Evolutionary conservation across 129 eudicot species (phyloP).

Genomic region (Centaurea solstitialis): DNA sequence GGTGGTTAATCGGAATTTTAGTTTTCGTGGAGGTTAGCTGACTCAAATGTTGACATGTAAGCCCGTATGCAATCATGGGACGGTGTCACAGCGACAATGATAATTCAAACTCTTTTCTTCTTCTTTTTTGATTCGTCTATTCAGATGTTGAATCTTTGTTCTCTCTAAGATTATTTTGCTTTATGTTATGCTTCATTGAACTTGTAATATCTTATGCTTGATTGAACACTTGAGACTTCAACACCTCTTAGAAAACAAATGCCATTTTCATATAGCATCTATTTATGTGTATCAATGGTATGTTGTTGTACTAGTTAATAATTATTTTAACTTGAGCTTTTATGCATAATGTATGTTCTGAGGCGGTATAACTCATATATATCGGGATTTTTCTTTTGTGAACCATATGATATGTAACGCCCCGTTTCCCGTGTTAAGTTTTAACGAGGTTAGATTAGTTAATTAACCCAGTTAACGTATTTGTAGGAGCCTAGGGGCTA

Average conservation of each 20-base stretch:
- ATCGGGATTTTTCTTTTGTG: too few species aligned
- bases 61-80: neutral
- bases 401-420: too few species aligned
- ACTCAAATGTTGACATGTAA: neutral
- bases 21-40: neutral
- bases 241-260: too few species aligned
- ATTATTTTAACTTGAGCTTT: neutral
- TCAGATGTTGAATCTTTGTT: neutral
- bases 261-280: neutral
- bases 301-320: neutral
- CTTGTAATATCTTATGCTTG: neutral
- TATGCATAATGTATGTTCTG: neutral
- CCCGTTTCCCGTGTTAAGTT: too few species aligned
- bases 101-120: neutral
- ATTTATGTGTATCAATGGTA: neutral
- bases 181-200: neutral
- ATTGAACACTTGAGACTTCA: neutral
- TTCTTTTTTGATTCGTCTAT: too few species aligned
- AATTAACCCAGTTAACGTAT: too few species aligned
- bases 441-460: too few species aligned
- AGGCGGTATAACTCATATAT: neutral
- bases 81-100: neutral
- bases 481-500: too few species aligned
- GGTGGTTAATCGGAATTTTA: neutral
- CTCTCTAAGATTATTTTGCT: neutral